Percentiles rank a stretch among this genome's conserved stretches.
phyloP scores from a whole-genome alignment of 2,329 filamentous ascomycete species.

The Zymoseptoria brevis region DNA sequence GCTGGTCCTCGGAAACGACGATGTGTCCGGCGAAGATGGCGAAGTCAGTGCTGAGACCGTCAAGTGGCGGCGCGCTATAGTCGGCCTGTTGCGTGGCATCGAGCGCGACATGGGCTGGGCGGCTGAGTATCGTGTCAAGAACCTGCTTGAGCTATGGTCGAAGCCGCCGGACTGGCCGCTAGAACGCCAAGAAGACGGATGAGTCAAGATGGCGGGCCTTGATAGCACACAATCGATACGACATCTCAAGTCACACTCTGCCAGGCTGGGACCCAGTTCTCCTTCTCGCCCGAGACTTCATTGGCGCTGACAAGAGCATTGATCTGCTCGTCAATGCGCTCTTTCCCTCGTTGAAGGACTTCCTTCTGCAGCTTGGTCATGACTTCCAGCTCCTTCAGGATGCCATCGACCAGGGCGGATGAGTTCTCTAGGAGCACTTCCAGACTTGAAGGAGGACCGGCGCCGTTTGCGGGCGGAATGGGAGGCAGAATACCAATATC shows the following conservation, averaged over 20 bases:
- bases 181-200: neutral
- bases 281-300: slow-evolving; percentile 6
- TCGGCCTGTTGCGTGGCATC: slow-evolving; percentile 50
- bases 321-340: slow-evolving; percentile 45
- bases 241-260: slow-evolving; percentile 13
- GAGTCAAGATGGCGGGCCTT: neutral
- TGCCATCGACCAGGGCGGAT: slow-evolving; percentile 45
- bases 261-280: slow-evolving; percentile 25
- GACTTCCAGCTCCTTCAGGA: slow-evolving; percentile 54
- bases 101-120: slow-evolving; percentile 57
- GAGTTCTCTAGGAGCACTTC: slow-evolving; percentile 43
- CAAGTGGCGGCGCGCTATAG: slow-evolving; percentile 47
- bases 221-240: neutral
- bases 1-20: slow-evolving; percentile 47
- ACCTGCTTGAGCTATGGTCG: slow-evolving; percentile 44
- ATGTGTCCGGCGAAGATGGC: slow-evolving; percentile 7
- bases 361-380: slow-evolving; percentile 57
- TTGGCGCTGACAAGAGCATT: slow-evolving; percentile 10
- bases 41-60: slow-evolving; percentile 19
- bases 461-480: slow-evolving; percentile 11
- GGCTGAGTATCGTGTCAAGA: slow-evolving; percentile 53
- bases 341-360: slow-evolving; percentile 48
- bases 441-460: slow-evolving; percentile 34
- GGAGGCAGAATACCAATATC: slow-evolving; percentile 44
- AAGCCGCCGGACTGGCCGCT: slow-evolving; percentile 14